Evolutionary conservation across 2,329 filamentous ascomycete genomes (phyloP), one percentile per base, ranked within the genome.

Genomic region (Colletotrichum nymphaeae): DNA sequence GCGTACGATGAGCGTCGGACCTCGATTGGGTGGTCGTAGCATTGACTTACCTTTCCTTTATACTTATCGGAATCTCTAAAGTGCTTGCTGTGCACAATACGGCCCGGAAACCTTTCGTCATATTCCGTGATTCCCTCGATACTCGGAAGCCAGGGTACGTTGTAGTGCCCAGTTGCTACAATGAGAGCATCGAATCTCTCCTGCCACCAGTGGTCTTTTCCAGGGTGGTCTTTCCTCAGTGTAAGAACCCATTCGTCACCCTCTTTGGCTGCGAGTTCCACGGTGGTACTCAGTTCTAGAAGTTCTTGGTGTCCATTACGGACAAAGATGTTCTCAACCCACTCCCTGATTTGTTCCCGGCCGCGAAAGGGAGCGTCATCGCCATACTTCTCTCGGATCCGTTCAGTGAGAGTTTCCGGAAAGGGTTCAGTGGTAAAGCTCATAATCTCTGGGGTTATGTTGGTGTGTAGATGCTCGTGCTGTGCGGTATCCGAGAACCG

Each of bases 381-480:
- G 0, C 89, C 89, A 76, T 91, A 87, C n/a, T 86, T 79, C 24
- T 80, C 76, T 49, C 88, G 80, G 30, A 83, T 84, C 57, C 81
- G 79, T 37, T 85, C 76, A 1, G 86, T 86, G 19, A 85, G 79
- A 28, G 83, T 80, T 7, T 81, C 78, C 0, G 88, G 86, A 53
- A 83, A 80, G 1, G 84, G 83, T 67, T 91, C 88, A 72, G 88
- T 84, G 0, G 88, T 88, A 75, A 86, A 91, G 9, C 84, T 84
- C 89, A 92, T 91, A 7, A 88, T 85, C 5, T 83, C 79, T 0
- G 86, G 85, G 55, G 86, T 86, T 64, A 91, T 88, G 76, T 91
- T 92, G 37, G 88, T 91, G 74, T 91, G 88, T 26, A 92, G 80
- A n/a, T 87, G 83, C 14, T 88, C 86, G 75, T 92, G 90, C 28